These are phyloP conservation scores for Tetraselmis chui DNA, from an alignment of 139 green algal species.

Conservation along the genomic window DNA sequence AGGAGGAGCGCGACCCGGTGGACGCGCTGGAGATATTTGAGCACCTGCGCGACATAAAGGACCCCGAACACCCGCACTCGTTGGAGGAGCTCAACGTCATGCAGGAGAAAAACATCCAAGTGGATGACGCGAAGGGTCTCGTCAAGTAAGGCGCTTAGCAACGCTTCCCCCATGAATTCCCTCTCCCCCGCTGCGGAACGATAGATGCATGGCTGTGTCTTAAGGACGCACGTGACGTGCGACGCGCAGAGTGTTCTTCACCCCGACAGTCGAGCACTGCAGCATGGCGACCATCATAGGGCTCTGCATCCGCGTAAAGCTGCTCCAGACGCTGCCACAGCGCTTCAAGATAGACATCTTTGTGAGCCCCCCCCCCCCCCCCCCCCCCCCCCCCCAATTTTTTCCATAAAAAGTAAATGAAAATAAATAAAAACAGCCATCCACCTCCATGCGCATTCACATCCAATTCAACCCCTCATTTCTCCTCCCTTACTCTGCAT, in stretches of 20 bases:
- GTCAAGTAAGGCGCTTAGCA: constrained; percentile 47
- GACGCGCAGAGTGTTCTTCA: constrained; percentile 80
- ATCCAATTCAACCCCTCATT: too few relatives aligned
- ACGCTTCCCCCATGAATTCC: too few relatives aligned
- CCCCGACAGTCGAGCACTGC: constrained; percentile 90
- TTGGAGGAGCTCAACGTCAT: constrained; percentile 94
- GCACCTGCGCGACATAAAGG: constrained; percentile 86
- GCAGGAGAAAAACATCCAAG: constrained; percentile 54
- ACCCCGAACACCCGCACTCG: constrained; percentile 96
- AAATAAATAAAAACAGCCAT: too few relatives aligned
- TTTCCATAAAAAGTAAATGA: too few relatives aligned
- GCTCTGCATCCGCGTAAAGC: constrained; percentile 88
- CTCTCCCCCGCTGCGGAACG: not conserved
- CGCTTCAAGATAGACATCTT: constrained; percentile 88
- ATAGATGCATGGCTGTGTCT: too few relatives aligned
- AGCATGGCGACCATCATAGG: constrained; percentile 98
- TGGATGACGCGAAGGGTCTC: constrained; percentile 53
- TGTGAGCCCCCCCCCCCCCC: constrained; percentile 20
- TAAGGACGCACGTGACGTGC: too few relatives aligned
- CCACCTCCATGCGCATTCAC: too few relatives aligned
- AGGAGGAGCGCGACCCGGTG: constrained; percentile 58
- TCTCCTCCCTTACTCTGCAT: too few relatives aligned
- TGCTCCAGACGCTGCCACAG: constrained; percentile 70
- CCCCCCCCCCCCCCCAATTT: not conserved
- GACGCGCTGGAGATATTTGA: constrained; percentile 62